Evolutionary conservation across 2,329 filamentous ascomycete species (phyloP), one percentile per base, ranked within the genome.

Genomic region (Microcyclospora pomicola): DNA sequence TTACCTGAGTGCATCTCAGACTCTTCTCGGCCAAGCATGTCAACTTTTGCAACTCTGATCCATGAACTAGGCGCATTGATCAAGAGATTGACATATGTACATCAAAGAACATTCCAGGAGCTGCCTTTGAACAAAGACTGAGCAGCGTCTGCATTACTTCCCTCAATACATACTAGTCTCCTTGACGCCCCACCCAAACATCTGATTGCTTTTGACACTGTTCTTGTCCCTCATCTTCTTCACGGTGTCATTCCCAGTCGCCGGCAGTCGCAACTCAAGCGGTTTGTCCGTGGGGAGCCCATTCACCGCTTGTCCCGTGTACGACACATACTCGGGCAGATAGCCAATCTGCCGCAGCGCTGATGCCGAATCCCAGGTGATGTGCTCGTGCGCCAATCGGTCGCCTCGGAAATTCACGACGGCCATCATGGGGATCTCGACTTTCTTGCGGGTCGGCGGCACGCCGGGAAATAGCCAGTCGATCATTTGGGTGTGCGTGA

Each of bases 251-350:
- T 57, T 55, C 0, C 77, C 78, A 0, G 67, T 69, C 0, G 71
- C 71, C 0, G 78, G 78, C n/a, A 82, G 59, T 2, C 63, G 63
- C 36, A 77, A 77, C 52, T 82, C 75, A 34, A 65, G 65, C 37
- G 49, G 59, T 46, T 66, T 67, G 3, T 63, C 65, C 0, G 58
- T 35, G 10, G 37, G 33, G 15, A 37, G 37, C 19, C 19, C 19
- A 24, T 7, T 24, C 5, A 24, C 19, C 19, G 19, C 19, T 7
- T 24, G 19, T 24, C 19, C 19, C 19, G 19, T 7, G 19, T 24
- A 24, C 19, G 19, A 24, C 19, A 24, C 19, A 7, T 24, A 24
- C 7, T 24, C 19, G 5, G 19, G 19, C 19, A 24, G 19, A 24
- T 24, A 24, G 5, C 62, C 2, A 15, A 13, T 13, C 27, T 13